Base-by-base conservation (phyloP, 345 rosid species). In the Kandelia obovata region DNA sequence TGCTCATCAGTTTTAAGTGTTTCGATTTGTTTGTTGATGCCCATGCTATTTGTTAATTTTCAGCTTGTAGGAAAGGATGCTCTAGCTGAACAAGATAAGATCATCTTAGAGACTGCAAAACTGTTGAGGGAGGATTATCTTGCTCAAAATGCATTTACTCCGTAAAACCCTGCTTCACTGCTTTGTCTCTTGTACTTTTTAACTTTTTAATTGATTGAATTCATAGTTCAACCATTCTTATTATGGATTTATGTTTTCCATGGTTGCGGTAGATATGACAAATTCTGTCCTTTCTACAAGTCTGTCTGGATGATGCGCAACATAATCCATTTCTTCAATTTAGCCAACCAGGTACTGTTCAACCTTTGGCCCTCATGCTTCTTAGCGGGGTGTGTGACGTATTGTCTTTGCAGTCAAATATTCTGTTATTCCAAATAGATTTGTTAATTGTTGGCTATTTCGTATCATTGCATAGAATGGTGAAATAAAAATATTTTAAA, bases 241-340 rank as follows among this genome's bases (percentile, higher is more conserved):
- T 20, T 43, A 32, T 28, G 60, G 58, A 37, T n/a, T 20, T 69
- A 5, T 55, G 15, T 56, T 74, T 49, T 76, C 52, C 61, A 34
- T 76, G 72, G 39, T 62, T 74, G 63, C 20, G 67, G 53, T 85
- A 90, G 99, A 72, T 96, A 96, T 61, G 99, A 92, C 80, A 96
- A 96, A 65, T 96, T 82, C 84, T 96, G 99, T 72, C 99, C 99
- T 51, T 96, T 96, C 83, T 96, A 92, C 95, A 96, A 96, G 80
- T 92, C 98, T 27, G 95, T 96, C 62, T 96, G 99, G 99, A 89
- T 96, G 99, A 96, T 96, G 99, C 99, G 98, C 77, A 96, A 96
- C 86, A 96, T 96, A 32, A 86, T 96, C 67, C 99, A 92, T 82
- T 96, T 86, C 85, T 90, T 75, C 84, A 88, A 86, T 80, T 78